phyloP scores from a whole-genome alignment of 805 yeast species.

The Nakazawaea holstii region DNA sequence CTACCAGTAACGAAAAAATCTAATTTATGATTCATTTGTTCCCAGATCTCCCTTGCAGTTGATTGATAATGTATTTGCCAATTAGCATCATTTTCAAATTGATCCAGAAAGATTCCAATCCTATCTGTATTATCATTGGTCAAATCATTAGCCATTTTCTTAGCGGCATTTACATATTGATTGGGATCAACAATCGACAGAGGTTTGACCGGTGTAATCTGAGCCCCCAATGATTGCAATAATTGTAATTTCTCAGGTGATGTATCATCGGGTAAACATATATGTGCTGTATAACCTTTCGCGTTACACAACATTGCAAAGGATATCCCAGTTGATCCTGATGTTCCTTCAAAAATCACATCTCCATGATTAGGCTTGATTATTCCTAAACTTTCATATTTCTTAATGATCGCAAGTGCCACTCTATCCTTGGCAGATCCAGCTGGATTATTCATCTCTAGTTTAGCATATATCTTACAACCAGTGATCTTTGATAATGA shows the following conservation, averaged over 20 bases:
- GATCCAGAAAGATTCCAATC: constrained; percentile 86
- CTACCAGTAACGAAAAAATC: constrained; percentile 87
- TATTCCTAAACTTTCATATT: constrained; percentile 56
- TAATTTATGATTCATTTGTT: constrained; percentile 58
- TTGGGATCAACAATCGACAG: constrained; percentile 92
- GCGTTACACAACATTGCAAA: constrained; percentile 88
- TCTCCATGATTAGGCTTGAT: constrained; percentile 61
- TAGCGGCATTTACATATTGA: constrained; percentile 89
- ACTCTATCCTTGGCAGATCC: constrained; percentile 96
- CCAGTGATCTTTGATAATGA: constrained; percentile 72
- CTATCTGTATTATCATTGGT: constrained; percentile 30
- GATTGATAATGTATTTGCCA: constrained; percentile 79
- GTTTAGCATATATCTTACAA: constrained; percentile 78
- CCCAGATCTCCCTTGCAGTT: constrained; percentile 92
- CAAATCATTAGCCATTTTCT: constrained; percentile 52
- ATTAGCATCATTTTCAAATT: constrained; percentile 88
- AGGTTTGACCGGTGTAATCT: constrained; percentile 80
- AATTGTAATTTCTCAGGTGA: constrained; percentile 75
- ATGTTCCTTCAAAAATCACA: constrained; percentile 87
- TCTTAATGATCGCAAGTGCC: constrained; percentile 75
- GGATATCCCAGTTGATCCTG: constrained; percentile 95
- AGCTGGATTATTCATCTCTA: constrained; percentile 85
- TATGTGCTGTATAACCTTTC: constrained; percentile 83
- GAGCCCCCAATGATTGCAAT: constrained; percentile 72
- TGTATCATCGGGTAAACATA: constrained; percentile 94